Evolutionary conservation across 768 basidiomycete species (phyloP), one percentile per base, ranked within the genome.

Genomic region (Podaxis sp.): DNA sequence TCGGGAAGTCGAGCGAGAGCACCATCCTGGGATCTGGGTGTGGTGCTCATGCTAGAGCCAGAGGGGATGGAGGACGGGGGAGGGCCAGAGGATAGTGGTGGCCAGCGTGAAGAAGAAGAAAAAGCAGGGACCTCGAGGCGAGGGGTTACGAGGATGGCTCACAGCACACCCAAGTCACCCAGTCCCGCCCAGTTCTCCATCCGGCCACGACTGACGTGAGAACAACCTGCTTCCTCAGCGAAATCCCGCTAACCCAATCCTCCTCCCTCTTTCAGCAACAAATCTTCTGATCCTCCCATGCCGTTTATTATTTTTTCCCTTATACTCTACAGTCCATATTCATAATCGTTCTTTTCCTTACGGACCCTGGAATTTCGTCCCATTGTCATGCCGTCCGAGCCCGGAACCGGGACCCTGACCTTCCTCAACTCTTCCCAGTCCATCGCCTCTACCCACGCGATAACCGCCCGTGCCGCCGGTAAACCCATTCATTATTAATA

Each of bases 401-500:
- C 56, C 28, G 40, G 41, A 41, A 15, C 22, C 49, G 49, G 26
- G 49, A 28, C 38, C 58, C 48, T 60, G 58, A 46, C 37, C 37
- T 28, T 28, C 22, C 20, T 37, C 22, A 20, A n/a, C 20, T 26
- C 22, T 30, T 20, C 51, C 40, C 20, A 53, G 30, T 26, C 51
- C 51, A 41, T 44, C 60, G 10, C 40, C 40, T 44, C 33, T 20
- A 22, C 51, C 24, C 50, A 30, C 20, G 37, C 33, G 33, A 40
- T 12, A 22, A 20, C 54, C 54, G 20, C 54, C 54, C 37, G 37
- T 56, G 48, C 57, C 57, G 48, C 57, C 57, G 48, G 46, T 50
- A 58, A 30, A 10, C 8, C 26, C 41, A 4, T 49, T 24, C 44
- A 58, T 48, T 30, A 58, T 17, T 40, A 76, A 68, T 1, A 66